Conservation (phyloP, 2,329 filamentous ascomycete genomes). For the Clarireedia homoeocarpa region DNA sequence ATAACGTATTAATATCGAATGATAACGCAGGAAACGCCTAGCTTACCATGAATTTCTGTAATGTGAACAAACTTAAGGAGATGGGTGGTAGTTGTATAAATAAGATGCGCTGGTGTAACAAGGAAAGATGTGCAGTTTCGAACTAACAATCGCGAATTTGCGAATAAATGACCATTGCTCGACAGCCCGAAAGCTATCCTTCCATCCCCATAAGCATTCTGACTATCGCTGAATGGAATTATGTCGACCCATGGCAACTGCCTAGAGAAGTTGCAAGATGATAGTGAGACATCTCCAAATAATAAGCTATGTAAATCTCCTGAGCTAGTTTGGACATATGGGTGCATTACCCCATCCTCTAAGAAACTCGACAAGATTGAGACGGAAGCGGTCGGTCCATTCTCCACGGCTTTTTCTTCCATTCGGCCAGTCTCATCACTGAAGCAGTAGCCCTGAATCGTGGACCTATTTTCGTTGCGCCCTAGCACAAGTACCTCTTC, state of each 20-base stretch:
- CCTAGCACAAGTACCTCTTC: constrained; percentile 20
- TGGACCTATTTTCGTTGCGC: constrained; percentile 10
- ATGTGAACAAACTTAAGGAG: constrained; percentile 92
- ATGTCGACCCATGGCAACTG: constrained; percentile 30
- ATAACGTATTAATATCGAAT: constrained; percentile 3
- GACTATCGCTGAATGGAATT: constrained; percentile 16
- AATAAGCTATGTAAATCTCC: constrained; percentile 25
- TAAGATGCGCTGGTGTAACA: constrained; percentile 71
- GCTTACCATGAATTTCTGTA: constrained; percentile 52
- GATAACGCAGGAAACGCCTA: neutral
- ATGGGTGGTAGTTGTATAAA: constrained; percentile 89
- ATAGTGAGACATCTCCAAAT: constrained; percentile 20
- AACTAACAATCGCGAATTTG: constrained; percentile 63
- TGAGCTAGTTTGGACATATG: constrained; percentile 24
- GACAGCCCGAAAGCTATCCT: constrained; percentile 52
- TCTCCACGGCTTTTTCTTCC: constrained; percentile 14
- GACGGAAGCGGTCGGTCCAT: constrained; percentile 11
- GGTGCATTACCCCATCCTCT: constrained; percentile 15
- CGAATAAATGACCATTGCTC: constrained; percentile 69
- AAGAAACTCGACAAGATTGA: constrained; percentile 22
- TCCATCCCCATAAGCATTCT: constrained; percentile 13
- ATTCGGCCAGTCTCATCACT: constrained; percentile 24
- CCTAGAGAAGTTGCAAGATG: constrained; percentile 24
- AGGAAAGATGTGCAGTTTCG: constrained; percentile 91
- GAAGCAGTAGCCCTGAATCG: constrained; percentile 21